Percentiles rank a stretch among this genome's conserved stretches.
Evolutionary conservation across 2,329 filamentous ascomycete species (phyloP).

Genomic region (Penicillium sp.): DNA sequence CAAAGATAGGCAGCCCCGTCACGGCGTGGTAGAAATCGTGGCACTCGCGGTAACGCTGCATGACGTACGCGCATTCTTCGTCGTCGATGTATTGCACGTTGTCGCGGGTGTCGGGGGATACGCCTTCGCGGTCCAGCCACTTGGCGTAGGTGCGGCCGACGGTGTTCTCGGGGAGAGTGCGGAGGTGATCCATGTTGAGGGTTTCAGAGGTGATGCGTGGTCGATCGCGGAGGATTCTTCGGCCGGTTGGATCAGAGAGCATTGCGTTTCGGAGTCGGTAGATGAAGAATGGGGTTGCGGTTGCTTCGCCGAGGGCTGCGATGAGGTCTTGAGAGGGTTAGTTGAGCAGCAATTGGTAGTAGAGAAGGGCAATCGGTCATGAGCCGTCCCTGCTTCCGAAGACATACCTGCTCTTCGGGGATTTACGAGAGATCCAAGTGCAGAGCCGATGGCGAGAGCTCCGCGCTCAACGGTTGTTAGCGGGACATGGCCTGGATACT

Average conservation of each 20-base stretch:
- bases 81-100: constrained; percentile 89
- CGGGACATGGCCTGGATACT: constrained; percentile 91
- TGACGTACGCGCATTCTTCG: constrained; percentile 94
- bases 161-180: constrained; percentile 70
- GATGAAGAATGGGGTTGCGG: constrained; percentile 93
- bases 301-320: constrained; percentile 90
- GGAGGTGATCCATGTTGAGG: constrained; percentile 70
- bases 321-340: constrained; percentile 72
- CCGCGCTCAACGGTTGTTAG: constrained; percentile 77
- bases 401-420: constrained; percentile 77
- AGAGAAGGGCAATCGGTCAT: too few species aligned
- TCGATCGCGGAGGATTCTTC: constrained; percentile 86
- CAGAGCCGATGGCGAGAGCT: constrained; percentile 68
- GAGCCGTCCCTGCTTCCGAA: too few species aligned
- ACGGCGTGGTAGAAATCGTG: constrained; percentile 98
- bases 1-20: constrained; percentile 83
- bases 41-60: constrained; percentile 96
- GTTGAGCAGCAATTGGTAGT: too few species aligned
- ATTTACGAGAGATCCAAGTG: constrained; percentile 66
- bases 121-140: constrained; percentile 94
- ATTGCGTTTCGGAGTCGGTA: constrained; percentile 88
- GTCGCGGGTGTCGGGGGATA: constrained; percentile 86
- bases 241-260: constrained; percentile 80
- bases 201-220: constrained; percentile 81
- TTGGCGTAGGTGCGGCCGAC: constrained; percentile 81